Evolutionary conservation across 108 stramenopile genomes (phyloP), one percentile per base, ranked within the genome.

Genomic region (Cyclotella atomus): DNA sequence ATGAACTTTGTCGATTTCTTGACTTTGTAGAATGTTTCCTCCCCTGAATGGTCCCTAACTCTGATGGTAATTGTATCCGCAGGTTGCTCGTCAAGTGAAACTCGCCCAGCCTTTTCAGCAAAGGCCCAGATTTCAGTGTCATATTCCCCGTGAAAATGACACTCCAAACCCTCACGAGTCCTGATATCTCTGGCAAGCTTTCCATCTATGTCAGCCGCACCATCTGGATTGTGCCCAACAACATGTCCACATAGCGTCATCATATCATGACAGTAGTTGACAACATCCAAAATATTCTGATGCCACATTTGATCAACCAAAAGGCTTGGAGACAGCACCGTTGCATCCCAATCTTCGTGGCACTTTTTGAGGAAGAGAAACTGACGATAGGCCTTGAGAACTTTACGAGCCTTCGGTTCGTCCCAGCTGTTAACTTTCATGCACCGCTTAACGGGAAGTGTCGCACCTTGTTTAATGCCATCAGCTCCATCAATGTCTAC

Each of bases 221-320:
- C 89, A 59, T 79, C 71, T 8, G 87, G 87, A 61, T 87, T 80
- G 65, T 88, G 85, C 33, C 84, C 83, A 50, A 91, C 84, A 16
- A 91, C 66, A 68, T 76, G 84, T 29, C 87, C 87, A 72, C 86
- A 91, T 44, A 88, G 65, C 29, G 84, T 62, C 60, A 85, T 82
- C 41, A 86, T 87, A 68, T 88, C 86, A 34, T 87, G 83, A 4
- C 70, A 83, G 76, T 91, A 91, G 72, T 83, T 86, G 25, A 77
- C 70, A 57, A 83, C 83, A 70, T 88, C 87, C 21, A 88, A 69
- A 36, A 90, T 66, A 70, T 91, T 87, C 45, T 75, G 68, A 54
- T 87, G 87, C 90, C 90, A 91, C 87, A 91, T 88, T 67, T 87
- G 83, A 33, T 83, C 81, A 59, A 91, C 86, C 49, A 85, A 74